Conservation (phyloP, 1,284 basidiomycete species). For the Stygiomarasmius scandens region DNA sequence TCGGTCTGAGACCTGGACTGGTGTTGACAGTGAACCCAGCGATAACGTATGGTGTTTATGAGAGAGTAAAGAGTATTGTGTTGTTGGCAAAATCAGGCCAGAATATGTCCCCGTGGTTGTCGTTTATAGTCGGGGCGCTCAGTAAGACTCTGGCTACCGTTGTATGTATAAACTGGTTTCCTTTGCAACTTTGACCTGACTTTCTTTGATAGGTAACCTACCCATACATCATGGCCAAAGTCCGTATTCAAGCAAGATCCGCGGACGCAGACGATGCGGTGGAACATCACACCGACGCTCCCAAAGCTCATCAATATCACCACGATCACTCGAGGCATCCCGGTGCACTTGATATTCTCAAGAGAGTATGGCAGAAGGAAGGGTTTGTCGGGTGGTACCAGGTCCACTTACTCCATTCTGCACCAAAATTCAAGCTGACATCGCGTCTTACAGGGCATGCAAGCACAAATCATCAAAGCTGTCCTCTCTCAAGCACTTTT, state of each 20-base stretch:
- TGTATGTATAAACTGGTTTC: slow-evolving; percentile 53
- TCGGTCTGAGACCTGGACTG: slow-evolving; percentile 89
- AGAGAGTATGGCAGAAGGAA: slow-evolving; percentile 72
- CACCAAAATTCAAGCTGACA: too few relatives aligned
- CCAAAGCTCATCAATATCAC: slow-evolving; percentile 38
- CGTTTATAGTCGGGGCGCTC: slow-evolving; percentile 89
- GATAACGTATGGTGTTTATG: slow-evolving; percentile 97
- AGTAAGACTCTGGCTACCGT: slow-evolving; percentile 97
- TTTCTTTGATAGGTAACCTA: slow-evolving; percentile 73
- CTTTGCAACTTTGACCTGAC: too few relatives aligned
- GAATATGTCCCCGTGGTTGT: slow-evolving; percentile 79
- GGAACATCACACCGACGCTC: slow-evolving; percentile 38
- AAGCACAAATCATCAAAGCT: slow-evolving; percentile 78
- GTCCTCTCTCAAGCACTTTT: slow-evolving; percentile 72
- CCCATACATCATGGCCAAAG: slow-evolving; percentile 96
- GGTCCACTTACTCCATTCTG: too few relatives aligned
- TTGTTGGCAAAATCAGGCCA: slow-evolving; percentile 52
- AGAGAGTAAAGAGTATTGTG: slow-evolving; percentile 82
- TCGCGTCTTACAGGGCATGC: slow-evolving; percentile 61
- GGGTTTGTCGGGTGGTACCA: slow-evolving; percentile 95
- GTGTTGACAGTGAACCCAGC: slow-evolving; percentile 97
- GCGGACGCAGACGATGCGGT: slow-evolving; percentile 54
- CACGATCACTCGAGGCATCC: slow-evolving; percentile 50
- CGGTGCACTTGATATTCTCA: slow-evolving; percentile 80
- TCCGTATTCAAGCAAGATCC: slow-evolving; percentile 88